Conservation (phyloP, 371 early-diverging fungal species). For the Saksenaea oblongispora region DNA sequence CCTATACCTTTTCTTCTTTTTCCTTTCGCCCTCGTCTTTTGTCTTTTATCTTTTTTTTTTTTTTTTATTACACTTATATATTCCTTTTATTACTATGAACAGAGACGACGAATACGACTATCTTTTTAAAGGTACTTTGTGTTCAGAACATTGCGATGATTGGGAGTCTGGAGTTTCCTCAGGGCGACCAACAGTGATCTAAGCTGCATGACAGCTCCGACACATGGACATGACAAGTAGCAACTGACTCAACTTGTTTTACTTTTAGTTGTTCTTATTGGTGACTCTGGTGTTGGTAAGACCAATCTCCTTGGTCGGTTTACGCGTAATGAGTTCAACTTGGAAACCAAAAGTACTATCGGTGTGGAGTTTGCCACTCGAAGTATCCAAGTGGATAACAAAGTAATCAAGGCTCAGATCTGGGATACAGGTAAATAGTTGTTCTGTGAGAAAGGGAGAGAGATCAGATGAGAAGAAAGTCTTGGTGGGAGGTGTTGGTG, state of each 20-base stretch:
- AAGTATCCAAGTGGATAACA: slow-evolving; percentile 94
- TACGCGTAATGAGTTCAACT: slow-evolving; percentile 96
- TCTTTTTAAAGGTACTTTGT: slow-evolving; percentile 84
- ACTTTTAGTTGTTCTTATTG: slow-evolving; percentile 95
- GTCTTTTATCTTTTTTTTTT: slow-evolving; percentile 9
- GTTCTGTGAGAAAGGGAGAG: background rate
- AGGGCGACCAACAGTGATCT: background rate
- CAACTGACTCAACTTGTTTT: background rate
- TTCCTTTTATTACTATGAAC: slow-evolving; percentile 55
- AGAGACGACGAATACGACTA: slow-evolving; percentile 97
- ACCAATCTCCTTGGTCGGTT: slow-evolving; percentile 98
- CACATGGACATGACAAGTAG: background rate
- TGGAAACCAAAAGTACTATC: slow-evolving; percentile 98
- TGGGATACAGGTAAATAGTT: slow-evolving; percentile 83
- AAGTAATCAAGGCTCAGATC: slow-evolving; percentile 99
- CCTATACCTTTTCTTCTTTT: background rate
- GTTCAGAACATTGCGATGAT: background rate
- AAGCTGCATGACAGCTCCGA: background rate
- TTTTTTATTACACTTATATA: background rate
- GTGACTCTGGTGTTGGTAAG: slow-evolving; percentile 99
- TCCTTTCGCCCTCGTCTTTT: background rate
- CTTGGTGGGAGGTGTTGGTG: background rate
- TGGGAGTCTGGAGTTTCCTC: background rate
- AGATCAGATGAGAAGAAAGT: background rate
- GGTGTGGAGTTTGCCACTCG: slow-evolving; percentile 99